phyloP scores from a whole-genome alignment of 257 asterid species.

The Ligustrum vulgare region DNA sequence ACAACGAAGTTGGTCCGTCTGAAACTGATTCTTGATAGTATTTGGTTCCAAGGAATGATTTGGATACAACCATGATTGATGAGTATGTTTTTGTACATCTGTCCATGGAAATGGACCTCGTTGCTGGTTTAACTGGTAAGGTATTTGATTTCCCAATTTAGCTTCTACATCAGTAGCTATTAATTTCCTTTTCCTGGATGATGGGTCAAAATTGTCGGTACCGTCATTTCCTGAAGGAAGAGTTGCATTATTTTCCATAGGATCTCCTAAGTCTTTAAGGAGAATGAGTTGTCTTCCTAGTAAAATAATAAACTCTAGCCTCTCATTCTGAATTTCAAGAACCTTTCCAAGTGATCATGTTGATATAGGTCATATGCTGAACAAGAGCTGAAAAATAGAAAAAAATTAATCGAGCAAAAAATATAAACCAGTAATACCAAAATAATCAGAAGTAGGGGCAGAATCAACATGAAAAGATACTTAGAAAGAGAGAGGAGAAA shows the following conservation, averaged over 20 bases:
- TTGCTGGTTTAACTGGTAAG: conserved; percentile 5
- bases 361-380: not conserved
- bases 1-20: conserved; percentile 8
- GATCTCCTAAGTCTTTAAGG: not conserved
- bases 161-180: conserved; percentile 4
- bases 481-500: not conserved
- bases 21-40: conserved; percentile 1
- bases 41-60: not conserved
- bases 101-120: not conserved
- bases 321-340: not conserved
- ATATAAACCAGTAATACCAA: not conserved
- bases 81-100: not conserved
- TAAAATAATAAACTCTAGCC: not conserved
- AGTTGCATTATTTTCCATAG: conserved; percentile 18
- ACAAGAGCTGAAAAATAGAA: not conserved
- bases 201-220: not conserved
- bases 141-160: conserved; percentile 10
- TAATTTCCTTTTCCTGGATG: conserved; percentile 19
- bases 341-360: not conserved
- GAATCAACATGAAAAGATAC: not conserved
- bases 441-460: not conserved
- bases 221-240: conserved; percentile 16
- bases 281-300: conserved; percentile 9
- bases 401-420: not conserved
- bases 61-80: not conserved